phyloP scores from a whole-genome alignment of 139 green algal genomes.

The Coccomyxa sp. region DNA sequence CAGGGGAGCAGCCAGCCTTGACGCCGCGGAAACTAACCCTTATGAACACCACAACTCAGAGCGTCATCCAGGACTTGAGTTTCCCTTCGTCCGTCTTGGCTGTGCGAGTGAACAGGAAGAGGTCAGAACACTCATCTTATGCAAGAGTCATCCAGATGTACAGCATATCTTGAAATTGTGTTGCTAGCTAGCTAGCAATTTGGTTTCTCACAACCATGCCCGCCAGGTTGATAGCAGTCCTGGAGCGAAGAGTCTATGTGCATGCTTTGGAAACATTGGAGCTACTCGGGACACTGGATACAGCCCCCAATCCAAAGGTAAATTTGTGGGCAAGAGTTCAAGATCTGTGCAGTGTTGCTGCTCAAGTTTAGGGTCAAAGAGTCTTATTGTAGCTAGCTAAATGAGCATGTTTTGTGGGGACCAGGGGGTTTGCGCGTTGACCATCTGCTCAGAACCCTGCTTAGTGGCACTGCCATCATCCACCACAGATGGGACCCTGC shows the following conservation, averaged over 20 bases:
- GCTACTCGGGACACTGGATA: constrained; percentile 48
- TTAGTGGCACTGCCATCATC: constrained; percentile 66
- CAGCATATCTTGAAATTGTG: not conserved
- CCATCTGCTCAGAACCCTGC: constrained; percentile 37
- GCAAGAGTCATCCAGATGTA: not conserved
- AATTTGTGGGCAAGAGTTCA: no score
- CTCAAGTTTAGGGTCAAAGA: no score
- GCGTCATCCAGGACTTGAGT: constrained; percentile 54
- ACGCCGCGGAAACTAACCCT: constrained; percentile 69
- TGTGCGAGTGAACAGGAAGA: constrained; percentile 66
- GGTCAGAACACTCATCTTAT: constrained; percentile 29
- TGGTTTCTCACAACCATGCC: not conserved
- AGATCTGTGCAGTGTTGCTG: no score
- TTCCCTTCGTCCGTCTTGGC: constrained; percentile 62
- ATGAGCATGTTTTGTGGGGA: not conserved
- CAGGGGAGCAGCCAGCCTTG: constrained; percentile 68
- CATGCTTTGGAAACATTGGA: constrained; percentile 54
- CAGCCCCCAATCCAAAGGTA: constrained; percentile 30
- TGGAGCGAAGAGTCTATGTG: constrained; percentile 45
- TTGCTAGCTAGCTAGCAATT: not conserved
- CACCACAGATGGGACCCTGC: constrained; percentile 25
- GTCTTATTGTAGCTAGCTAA: no score
- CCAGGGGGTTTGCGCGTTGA: constrained; percentile 56
- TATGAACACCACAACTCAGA: constrained; percentile 62
- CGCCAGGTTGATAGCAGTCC: constrained; percentile 61